Evolutionary conservation across 2,329 filamentous ascomycete genomes (phyloP).

Genomic region (Penicillium concentricum): DNA sequence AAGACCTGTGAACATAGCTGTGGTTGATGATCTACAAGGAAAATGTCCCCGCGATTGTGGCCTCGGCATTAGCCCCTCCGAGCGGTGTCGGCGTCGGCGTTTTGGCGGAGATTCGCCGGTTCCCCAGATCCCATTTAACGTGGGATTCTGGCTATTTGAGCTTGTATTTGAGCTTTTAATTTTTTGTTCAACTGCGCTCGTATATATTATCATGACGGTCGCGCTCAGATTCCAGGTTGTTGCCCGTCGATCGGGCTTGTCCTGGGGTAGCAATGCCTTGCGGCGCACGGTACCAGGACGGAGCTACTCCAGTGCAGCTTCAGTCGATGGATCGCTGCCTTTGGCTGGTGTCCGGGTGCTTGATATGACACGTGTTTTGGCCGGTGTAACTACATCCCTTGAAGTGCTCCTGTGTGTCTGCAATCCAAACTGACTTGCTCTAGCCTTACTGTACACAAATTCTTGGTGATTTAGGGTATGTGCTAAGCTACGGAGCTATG

Average conservation of each 20-base stretch:
- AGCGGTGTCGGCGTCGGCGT: slow-evolving; percentile 29
- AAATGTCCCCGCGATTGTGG: slow-evolving; percentile 16
- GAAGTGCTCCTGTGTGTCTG: background rate
- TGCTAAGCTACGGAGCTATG: slow-evolving; percentile 2
- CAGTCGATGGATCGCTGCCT: slow-evolving; percentile 56
- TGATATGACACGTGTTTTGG: slow-evolving; percentile 94
- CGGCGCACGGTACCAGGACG: slow-evolving; percentile 29
- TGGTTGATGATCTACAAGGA: slow-evolving; percentile 16
- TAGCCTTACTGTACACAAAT: slow-evolving; percentile 98
- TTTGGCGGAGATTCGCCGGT: slow-evolving; percentile 25
- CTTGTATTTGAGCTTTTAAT: background rate
- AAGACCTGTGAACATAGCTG: slow-evolving; percentile 89
- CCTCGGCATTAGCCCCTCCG: slow-evolving; percentile 19
- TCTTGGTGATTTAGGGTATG: slow-evolving; percentile 89
- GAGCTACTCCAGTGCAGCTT: slow-evolving; percentile 43
- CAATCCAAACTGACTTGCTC: slow-evolving; percentile 12
- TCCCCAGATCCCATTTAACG: slow-evolving; percentile 16
- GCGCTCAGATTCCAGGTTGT: slow-evolving; percentile 26
- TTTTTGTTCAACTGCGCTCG: background rate
- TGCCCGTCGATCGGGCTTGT: slow-evolving; percentile 22
- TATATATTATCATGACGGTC: slow-evolving; percentile 23
- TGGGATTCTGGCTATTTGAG: slow-evolving; percentile 5
- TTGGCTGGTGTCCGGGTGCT: slow-evolving; percentile 84
- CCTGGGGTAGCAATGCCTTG: slow-evolving; percentile 22
- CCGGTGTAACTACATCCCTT: slow-evolving; percentile 66